Conservation (phyloP, 2,329 filamentous ascomycete genomes). For the Ophidiomyces ophidiicola region DNA sequence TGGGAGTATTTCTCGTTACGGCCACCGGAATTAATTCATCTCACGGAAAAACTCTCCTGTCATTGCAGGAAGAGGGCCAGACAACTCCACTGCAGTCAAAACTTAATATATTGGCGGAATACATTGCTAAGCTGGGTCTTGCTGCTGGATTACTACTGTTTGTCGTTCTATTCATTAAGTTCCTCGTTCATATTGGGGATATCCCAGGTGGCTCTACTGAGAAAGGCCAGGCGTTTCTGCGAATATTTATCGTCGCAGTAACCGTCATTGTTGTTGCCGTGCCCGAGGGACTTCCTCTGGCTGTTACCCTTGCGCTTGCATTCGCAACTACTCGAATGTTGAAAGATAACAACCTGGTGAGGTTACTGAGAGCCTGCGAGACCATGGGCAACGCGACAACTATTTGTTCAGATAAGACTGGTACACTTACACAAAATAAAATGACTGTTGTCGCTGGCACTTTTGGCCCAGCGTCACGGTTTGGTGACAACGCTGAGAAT, state of each 20-base stretch:
- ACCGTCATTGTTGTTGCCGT: constrained; percentile 72
- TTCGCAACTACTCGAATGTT: constrained; percentile 53
- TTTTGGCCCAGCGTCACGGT: constrained; percentile 37
- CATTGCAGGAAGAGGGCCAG: constrained; percentile 61
- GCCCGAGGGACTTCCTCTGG: constrained; percentile 51
- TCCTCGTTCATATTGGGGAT: constrained; percentile 33
- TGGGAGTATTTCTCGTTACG: constrained; percentile 64
- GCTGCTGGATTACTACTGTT: constrained; percentile 64
- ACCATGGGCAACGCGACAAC: constrained; percentile 54
- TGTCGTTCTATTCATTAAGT: constrained; percentile 66
- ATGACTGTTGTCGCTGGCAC: constrained; percentile 51
- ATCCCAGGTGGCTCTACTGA: constrained; percentile 13
- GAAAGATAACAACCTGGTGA: constrained; percentile 51
- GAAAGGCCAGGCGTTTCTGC: constrained; percentile 57
- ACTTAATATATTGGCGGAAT: constrained; percentile 63
- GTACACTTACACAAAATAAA: constrained; percentile 52
- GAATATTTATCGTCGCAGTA: constrained; percentile 66
- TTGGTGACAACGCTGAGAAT: constrained; percentile 28
- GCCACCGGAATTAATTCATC: constrained; percentile 61
- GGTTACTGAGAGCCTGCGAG: constrained; percentile 47
- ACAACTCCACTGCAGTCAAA: constrained; percentile 69
- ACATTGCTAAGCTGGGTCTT: constrained; percentile 64
- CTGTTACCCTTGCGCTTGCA: constrained; percentile 49
- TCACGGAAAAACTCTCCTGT: constrained; percentile 67
- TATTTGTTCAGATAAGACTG: constrained; percentile 55